Percentiles rank a stretch among this genome's conserved stretches.
phyloP scores from a whole-genome alignment of 1,284 basidiomycete species.

The Mycena sp. region DNA sequence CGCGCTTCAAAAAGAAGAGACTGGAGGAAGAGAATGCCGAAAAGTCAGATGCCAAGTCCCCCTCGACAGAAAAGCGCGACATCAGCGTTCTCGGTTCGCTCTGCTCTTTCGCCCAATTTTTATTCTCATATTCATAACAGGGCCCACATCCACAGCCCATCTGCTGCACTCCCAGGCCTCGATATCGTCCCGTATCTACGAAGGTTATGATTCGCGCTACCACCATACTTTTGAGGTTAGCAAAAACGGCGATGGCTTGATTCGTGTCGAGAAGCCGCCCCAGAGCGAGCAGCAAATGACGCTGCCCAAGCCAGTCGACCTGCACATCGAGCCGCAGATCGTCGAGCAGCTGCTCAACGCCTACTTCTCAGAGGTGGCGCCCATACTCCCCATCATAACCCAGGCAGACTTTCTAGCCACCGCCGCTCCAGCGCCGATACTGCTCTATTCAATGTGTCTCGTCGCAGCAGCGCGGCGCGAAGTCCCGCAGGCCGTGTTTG shows the following conservation, averaged over 20 bases:
- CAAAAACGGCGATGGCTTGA: conserved; percentile 86
- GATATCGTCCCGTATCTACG: conserved; percentile 84
- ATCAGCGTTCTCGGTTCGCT: conserved; percentile 68
- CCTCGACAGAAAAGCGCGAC: conserved; percentile 48
- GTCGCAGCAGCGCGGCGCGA: conserved; percentile 89
- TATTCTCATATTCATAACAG: conserved; percentile 60
- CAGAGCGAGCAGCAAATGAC: conserved; percentile 61
- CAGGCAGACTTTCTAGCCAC: conserved; percentile 86
- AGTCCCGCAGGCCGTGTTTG: conserved; percentile 85
- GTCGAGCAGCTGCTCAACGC: conserved; percentile 89
- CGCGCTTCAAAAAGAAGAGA: conserved; percentile 96
- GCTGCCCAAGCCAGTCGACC: conserved; percentile 69
- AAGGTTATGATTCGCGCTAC: conserved; percentile 87
- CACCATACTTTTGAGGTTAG: conserved; percentile 87
- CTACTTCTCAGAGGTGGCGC: conserved; percentile 88
- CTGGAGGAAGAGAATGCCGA: conserved; percentile 67
- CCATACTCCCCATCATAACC: conserved; percentile 89
- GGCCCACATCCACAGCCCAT: conserved; percentile 87
- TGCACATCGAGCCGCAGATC: conserved; percentile 79
- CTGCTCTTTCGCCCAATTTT: conserved; percentile 32
- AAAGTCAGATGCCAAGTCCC: conserved; percentile 38
- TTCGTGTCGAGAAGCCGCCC: conserved; percentile 80
- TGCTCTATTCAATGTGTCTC: conserved; percentile 94
- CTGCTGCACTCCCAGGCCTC: conserved; percentile 90
- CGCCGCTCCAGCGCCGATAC: conserved; percentile 77